A percentile compares a stretch with the other conserved stretches of the same genome.
These are phyloP conservation scores for Panicum miliaceum DNA, from an alignment of 176 grass and related monocot species.

Conservation along the genomic window DNA sequence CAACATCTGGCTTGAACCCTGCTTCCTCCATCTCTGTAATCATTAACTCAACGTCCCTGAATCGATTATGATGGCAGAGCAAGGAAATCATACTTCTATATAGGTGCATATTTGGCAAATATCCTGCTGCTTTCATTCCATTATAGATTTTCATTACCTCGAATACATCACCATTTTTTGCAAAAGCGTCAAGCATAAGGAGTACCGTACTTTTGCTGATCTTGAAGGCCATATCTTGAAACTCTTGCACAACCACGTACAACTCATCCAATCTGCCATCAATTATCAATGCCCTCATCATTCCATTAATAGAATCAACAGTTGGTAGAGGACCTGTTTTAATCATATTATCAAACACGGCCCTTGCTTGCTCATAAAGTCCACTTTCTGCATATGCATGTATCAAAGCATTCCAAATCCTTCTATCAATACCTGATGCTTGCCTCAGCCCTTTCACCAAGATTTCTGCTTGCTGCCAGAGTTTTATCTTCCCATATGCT, in stretches of 20 bases:
- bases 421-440: constrained; percentile 62
- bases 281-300: constrained; percentile 83
- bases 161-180: constrained; percentile 76
- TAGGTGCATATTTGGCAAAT: constrained; percentile 80
- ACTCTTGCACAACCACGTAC: constrained; percentile 81
- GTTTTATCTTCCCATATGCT: constrained; percentile 73
- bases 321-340: constrained; percentile 76
- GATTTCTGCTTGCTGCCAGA: constrained; percentile 82
- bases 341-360: constrained; percentile 85
- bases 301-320: constrained; percentile 85
- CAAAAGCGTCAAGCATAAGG: constrained; percentile 92
- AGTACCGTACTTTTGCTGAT: constrained; percentile 91
- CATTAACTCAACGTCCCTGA: constrained; percentile 84
- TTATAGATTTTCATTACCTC: constrained; percentile 99
- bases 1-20: constrained; percentile 78
- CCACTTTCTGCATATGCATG: constrained; percentile 85
- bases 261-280: constrained; percentile 86
- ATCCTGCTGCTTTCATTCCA: constrained; percentile 95
- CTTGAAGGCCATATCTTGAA: constrained; percentile 95
- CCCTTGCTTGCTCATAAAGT: constrained; percentile 83
- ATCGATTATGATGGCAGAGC: constrained; percentile 70
- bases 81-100: constrained; percentile 84
- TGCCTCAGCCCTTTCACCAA: constrained; percentile 71
- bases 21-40: constrained; percentile 74
- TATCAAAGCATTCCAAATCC: constrained; percentile 92